Evolutionary conservation across 805 yeast species (phyloP).

Genomic region (Debaryomyces prosopidis): DNA sequence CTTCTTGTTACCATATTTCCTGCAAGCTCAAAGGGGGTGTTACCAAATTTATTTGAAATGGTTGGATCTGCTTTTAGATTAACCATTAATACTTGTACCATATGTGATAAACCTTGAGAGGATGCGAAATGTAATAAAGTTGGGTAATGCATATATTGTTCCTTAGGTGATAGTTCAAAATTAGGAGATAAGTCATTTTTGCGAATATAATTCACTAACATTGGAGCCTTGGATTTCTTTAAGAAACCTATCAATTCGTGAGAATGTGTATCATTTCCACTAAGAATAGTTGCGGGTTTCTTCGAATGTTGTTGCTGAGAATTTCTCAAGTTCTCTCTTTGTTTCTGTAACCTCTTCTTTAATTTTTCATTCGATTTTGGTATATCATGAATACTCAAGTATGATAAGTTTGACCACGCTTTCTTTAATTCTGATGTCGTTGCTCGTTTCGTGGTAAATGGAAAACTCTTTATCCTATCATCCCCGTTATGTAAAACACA

Average conservation of each 20-base stretch:
- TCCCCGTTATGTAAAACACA: slow-evolving; percentile 56
- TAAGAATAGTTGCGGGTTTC: slow-evolving; percentile 3
- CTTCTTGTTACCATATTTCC: slow-evolving; percentile 44
- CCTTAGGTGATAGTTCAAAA: slow-evolving; percentile 54
- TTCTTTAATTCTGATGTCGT: slow-evolving; percentile 76
- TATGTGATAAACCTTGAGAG: slow-evolving; percentile 61
- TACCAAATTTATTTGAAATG: slow-evolving; percentile 50
- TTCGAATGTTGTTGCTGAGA: slow-evolving; percentile 11
- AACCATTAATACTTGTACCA: slow-evolving; percentile 62
- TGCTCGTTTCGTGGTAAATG: slow-evolving; percentile 89
- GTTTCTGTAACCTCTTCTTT: slow-evolving; percentile 19
- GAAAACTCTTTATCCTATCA: slow-evolving; percentile 65
- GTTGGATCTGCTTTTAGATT: slow-evolving; percentile 74
- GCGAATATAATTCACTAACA: slow-evolving; percentile 60
- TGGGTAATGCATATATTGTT: slow-evolving; percentile 57
- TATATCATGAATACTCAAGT: slow-evolving; percentile 52
- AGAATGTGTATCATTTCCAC: slow-evolving; percentile 48
- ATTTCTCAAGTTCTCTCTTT: slow-evolving; percentile 16
- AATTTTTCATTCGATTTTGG: slow-evolving; percentile 49
- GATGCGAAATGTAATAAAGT: slow-evolving; percentile 81
- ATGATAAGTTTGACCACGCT: slow-evolving; percentile 80
- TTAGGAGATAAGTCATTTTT: slow-evolving; percentile 57
- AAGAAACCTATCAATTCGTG: slow-evolving; percentile 57
- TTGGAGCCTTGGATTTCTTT: slow-evolving; percentile 76
- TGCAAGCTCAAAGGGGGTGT: slow-evolving; percentile 70